Evolutionary conservation across 139 green algal genomes (phyloP), one percentile per base, ranked within the genome.

Genomic region (Chlorella sp.): DNA sequence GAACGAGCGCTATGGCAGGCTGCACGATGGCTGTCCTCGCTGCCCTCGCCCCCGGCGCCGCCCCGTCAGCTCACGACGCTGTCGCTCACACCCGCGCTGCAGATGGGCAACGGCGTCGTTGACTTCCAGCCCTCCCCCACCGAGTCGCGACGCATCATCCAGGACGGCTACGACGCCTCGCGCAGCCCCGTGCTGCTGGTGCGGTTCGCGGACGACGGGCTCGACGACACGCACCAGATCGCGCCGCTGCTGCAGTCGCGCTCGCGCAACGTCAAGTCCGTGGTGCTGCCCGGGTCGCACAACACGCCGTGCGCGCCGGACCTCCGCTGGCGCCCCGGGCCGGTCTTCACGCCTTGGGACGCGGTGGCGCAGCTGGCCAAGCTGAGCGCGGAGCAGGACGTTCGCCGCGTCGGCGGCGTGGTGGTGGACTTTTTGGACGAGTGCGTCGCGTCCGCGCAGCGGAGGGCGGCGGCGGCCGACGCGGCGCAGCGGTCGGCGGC

Each of bases 201-300:
- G 5, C 71, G 74, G 49, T 91, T 91, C 51, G 29, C 36, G 5
- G 63, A 87, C 30, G 86, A 91, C 70, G 70, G 29, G 32, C 87
- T 91, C 23, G 86, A 91, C 70, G 84, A 89, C 59, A 87, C 80
- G 22, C 26, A 27, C 0, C 76, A 86, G 59, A 73, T 90, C 29
- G 49, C n/a, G 20, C 14, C 22, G 6, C 55, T 64, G 4, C 24
- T 64, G 24, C 55, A 29, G 55, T 64, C 55, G 55, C n/a, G n/a
- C n/a, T 55, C 35, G 64, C 32, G 14, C 29, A 3, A 27, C 31
- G 64, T 82, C 42, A 32, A 35, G 22, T 63, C 33, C 35, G 26
- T 87, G 31, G 34, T 60, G 29, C 77, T 89, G 31, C 79, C 79
- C 1, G 84, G 84, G 14, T 82, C 33, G 32, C 84, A 89, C 59